Conservation (phyloP, 805 yeast genomes). For the Metschnikowia baotianmanensis region DNA sequence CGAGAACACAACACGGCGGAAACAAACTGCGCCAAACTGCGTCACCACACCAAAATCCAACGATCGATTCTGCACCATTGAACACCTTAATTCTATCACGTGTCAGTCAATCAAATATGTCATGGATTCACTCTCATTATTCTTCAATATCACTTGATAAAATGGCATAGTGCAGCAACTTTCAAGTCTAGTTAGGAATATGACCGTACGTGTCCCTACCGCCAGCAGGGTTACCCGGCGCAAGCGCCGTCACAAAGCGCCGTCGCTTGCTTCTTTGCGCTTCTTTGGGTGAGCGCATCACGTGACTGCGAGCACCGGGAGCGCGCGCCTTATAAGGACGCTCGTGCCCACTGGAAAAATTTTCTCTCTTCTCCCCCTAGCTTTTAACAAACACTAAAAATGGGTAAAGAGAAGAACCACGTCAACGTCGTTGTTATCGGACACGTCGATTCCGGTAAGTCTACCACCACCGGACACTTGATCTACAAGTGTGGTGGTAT, state of each 20-base stretch:
- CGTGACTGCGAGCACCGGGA: conserved; percentile 4
- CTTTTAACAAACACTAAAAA: conserved; percentile 20
- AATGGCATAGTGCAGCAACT: too few relatives aligned
- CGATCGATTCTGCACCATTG: too few relatives aligned
- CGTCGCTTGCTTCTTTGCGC: neutral
- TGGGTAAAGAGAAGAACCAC: conserved; percentile 97
- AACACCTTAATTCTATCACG: too few relatives aligned
- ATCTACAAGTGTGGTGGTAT: conserved; percentile 99
- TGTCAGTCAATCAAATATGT: too few relatives aligned
- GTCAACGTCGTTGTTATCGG: conserved; percentile 99
- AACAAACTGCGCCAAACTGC: too few relatives aligned
- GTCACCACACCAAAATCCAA: too few relatives aligned
- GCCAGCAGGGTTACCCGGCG: conserved; percentile 11
- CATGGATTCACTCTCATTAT: too few relatives aligned
- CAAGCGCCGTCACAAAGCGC: neutral
- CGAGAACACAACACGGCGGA: too few relatives aligned
- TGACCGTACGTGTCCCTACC: neutral
- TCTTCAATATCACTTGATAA: too few relatives aligned
- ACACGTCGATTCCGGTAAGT: conserved; percentile 98
- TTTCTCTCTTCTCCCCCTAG: conserved; percentile 10
- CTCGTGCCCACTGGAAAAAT: conserved; percentile 8
- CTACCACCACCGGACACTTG: conserved; percentile 99
- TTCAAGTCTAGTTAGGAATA: too few relatives aligned
- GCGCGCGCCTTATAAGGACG: conserved; percentile 13
- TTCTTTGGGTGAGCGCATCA: neutral